A percentile compares a stretch with the other conserved stretches of the same genome.
phyloP scores from a whole-genome alignment of 306 rosid species.

The Pterocarpus macrocarpus region DNA sequence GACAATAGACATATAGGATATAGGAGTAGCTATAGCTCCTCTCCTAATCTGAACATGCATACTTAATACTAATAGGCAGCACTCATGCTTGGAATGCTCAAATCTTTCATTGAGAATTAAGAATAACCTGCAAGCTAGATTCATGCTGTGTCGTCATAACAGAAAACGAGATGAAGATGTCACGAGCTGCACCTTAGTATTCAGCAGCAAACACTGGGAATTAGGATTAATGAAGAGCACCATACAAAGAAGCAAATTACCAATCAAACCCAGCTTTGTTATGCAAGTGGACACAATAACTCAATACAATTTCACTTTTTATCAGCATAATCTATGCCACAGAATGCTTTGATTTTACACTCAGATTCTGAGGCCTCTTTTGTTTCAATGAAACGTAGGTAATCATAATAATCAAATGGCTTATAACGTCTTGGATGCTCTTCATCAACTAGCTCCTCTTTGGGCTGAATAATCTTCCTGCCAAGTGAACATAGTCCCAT shows the following conservation, averaged over 20 bases:
- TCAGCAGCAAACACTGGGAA: background rate
- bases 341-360: conserved; percentile 46
- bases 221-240: background rate
- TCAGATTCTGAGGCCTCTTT: conserved; percentile 31
- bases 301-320: background rate
- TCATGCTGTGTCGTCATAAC: too few species aligned
- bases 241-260: background rate
- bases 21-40: too few species aligned
- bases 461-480: conserved; percentile 16
- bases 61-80: too few species aligned
- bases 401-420: conserved; percentile 50
- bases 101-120: too few species aligned
- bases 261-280: background rate
- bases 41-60: too few species aligned
- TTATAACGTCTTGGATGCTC: conserved; percentile 46
- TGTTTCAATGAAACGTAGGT: conserved; percentile 27
- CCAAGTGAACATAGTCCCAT: conserved; percentile 52
- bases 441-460: conserved; percentile 50
- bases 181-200: background rate
- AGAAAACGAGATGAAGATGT: background rate
- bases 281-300: background rate
- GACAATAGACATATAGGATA: too few species aligned
- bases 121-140: too few species aligned
- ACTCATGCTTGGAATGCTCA: too few species aligned
- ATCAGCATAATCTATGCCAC: conserved; percentile 37